A percentile compares a stretch with the other conserved stretches of the same genome.
Conservation (phyloP, 2,329 filamentous ascomycete genomes). For the Monosporascus sp. region DNA sequence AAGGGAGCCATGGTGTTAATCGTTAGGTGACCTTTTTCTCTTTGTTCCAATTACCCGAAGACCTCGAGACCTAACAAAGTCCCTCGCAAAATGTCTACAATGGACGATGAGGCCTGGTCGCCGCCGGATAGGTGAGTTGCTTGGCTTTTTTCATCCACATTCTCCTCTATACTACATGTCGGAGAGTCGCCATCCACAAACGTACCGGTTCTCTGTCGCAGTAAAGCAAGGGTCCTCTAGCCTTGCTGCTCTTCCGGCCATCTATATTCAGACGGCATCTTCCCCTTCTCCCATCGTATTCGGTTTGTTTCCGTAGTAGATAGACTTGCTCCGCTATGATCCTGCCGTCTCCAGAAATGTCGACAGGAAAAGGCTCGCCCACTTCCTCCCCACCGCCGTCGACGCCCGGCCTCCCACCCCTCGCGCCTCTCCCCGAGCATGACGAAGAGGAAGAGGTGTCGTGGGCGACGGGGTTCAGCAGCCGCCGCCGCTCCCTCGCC, state of each 20-base stretch:
- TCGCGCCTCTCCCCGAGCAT: slow-evolving; percentile 12
- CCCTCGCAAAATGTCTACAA: slow-evolving; percentile 10
- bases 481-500: slow-evolving; percentile 15
- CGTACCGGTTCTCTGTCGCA: neutral
- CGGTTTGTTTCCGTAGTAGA: neutral
- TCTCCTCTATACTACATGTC: slow-evolving; percentile 1
- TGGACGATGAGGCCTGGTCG: slow-evolving; percentile 13
- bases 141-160: slow-evolving; percentile 7
- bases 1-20: neutral
- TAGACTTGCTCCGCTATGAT: slow-evolving; percentile 1
- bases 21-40: slow-evolving; percentile 11
- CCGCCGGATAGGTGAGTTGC: slow-evolving; percentile 23
- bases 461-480: slow-evolving; percentile 20
- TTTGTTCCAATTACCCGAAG: slow-evolving; percentile 16
- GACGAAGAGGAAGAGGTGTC: slow-evolving; percentile 16
- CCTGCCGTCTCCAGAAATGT: neutral
- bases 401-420: slow-evolving; percentile 2
- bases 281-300: neutral
- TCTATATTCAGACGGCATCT: neutral
- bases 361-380: slow-evolving; percentile 4
- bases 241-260: too few species aligned
- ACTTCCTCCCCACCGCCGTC: slow-evolving; percentile 8
- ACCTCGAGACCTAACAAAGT: slow-evolving; percentile 7
- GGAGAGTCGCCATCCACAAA: neutral
- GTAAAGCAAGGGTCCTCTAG: too few species aligned